A percentile compares a stretch with the other conserved stretches of the same genome.
phyloP scores from a whole-genome alignment of 106 monocot genomes.

The Xerophyta viscosa region DNA sequence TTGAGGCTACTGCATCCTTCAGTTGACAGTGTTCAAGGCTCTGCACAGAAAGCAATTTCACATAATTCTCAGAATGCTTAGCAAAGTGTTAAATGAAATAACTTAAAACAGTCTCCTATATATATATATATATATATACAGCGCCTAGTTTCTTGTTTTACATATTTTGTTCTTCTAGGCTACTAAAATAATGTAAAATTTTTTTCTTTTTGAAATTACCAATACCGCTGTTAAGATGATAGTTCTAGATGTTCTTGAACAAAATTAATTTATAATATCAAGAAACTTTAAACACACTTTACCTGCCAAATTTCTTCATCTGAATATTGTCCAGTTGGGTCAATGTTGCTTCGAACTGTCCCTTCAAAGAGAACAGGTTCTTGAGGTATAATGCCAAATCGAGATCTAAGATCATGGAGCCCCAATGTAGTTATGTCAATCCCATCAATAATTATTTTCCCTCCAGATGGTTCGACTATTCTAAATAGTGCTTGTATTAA shows the following conservation, averaged over 20 bases:
- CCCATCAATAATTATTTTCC: slow-evolving; percentile 60
- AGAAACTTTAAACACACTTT: background rate
- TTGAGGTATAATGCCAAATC: slow-evolving; percentile 80
- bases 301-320: slow-evolving; percentile 86
- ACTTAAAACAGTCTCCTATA: too few species aligned
- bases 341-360: slow-evolving; percentile 72
- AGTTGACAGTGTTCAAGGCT: slow-evolving; percentile 68
- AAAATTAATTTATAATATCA: background rate
- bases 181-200: too few species aligned
- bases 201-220: too few species aligned
- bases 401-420: slow-evolving; percentile 74
- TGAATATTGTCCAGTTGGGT: slow-evolving; percentile 46
- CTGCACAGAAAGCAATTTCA: slow-evolving; percentile 17
- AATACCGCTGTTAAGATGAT: too few species aligned
- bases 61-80: background rate
- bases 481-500: slow-evolving; percentile 72
- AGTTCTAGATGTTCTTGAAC: too few species aligned
- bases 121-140: too few species aligned
- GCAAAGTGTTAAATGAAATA: too few species aligned
- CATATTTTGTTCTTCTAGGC: too few species aligned
- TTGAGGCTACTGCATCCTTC: slow-evolving; percentile 51
- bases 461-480: slow-evolving; percentile 58
- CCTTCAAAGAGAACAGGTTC: slow-evolving; percentile 83
- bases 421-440: slow-evolving; percentile 57
- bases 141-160: too few species aligned